Percentiles rank a stretch among this genome's conserved stretches.
phyloP scores from a whole-genome alignment of 257 asterid genomes.

The Ehretia macrophylla region DNA sequence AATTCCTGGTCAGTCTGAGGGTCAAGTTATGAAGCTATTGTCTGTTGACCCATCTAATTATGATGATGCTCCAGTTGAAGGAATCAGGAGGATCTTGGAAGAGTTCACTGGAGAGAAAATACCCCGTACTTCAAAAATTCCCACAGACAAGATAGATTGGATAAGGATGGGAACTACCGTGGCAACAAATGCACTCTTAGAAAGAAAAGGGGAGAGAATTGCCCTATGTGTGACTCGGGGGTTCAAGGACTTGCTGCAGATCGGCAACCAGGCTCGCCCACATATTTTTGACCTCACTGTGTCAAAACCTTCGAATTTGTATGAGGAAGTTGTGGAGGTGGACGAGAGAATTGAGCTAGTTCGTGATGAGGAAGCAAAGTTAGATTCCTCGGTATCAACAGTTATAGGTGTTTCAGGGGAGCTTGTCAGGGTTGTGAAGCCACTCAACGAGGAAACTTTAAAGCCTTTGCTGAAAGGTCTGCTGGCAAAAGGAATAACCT shows the following conservation, averaged over 20 bases:
- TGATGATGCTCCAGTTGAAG: constrained; percentile 98
- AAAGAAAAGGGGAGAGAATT: constrained; percentile 90
- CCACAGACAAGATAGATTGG: constrained; percentile 95
- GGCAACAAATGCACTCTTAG: constrained; percentile 90
- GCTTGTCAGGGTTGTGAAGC: constrained; percentile 75
- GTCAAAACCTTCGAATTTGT: constrained; percentile 79
- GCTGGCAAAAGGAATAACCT: constrained; percentile 57
- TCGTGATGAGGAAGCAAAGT: constrained; percentile 28
- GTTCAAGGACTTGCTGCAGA: constrained; percentile 82
- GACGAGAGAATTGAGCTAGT: constrained; percentile 93
- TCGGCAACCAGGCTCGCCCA: constrained; percentile 96
- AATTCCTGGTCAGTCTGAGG: constrained; percentile 79
- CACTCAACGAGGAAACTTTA: constrained; percentile 57
- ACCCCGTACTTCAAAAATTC: constrained; percentile 70
- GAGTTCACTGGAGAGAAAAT: constrained; percentile 70
- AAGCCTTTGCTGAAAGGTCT: constrained; percentile 61
- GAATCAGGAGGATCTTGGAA: constrained; percentile 85
- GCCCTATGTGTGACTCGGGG: constrained; percentile 88
- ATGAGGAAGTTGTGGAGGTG: constrained; percentile 86
- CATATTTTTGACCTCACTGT: constrained; percentile 91
- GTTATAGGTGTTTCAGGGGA: constrained; percentile 87
- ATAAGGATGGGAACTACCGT: constrained; percentile 99
- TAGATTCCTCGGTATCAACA: constrained; percentile 36
- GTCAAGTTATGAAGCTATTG: constrained; percentile 80
- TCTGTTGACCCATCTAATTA: constrained; percentile 96